Evolutionary conservation across 805 yeast genomes (phyloP), one percentile per base, ranked within the genome.

Genomic region (Starmerella powellii): DNA sequence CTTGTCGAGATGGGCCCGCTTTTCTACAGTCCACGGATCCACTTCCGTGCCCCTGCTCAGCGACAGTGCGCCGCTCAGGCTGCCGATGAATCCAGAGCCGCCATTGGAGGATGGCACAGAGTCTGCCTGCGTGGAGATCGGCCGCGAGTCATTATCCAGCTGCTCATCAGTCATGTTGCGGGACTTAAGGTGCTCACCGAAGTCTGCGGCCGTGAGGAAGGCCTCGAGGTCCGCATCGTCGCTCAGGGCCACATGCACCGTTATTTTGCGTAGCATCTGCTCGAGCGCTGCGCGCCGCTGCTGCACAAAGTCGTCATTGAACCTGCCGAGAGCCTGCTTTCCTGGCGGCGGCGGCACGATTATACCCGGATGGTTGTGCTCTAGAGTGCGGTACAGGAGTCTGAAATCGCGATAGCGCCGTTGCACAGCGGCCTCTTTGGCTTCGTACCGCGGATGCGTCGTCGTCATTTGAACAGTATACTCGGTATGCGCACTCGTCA

Each of bases 271-370:
- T 45, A 91, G 68, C 98, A 91, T 91, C 52, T 70, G 76, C 57
- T 88, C 95, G 56, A 91, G 67, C 4, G 88, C 83, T 19, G 78
- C 66, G 44, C 96, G 68, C 60, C 97, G 73, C 49, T 76, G 76
- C 60, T 91, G 96, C 39, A 91, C 76, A 53, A 91, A 87, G 53
- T 79, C 86, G 51, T 84, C 84, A 53, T 85, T 85, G 62, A 91
- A 86, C 48, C 95, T 71, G 4, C 97, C 96, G 42, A 87, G 79
- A 6, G 81, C 80, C 48, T 93, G 95, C 60, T 91, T 94, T 46
- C 83, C 94, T 0, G 96, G 87, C 3, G 97, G 96, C 1, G 97
- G 95, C 1, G 98, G 97, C 19, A 91, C 77, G 29, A 91, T 78
- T 45, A 71, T 69, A 1, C 98, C 98, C 28, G 95, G 94, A 56